These are phyloP conservation scores for Raphanus raphanistrum DNA, from an alignment of 345 rosid genomes.

Conservation along the genomic window DNA sequence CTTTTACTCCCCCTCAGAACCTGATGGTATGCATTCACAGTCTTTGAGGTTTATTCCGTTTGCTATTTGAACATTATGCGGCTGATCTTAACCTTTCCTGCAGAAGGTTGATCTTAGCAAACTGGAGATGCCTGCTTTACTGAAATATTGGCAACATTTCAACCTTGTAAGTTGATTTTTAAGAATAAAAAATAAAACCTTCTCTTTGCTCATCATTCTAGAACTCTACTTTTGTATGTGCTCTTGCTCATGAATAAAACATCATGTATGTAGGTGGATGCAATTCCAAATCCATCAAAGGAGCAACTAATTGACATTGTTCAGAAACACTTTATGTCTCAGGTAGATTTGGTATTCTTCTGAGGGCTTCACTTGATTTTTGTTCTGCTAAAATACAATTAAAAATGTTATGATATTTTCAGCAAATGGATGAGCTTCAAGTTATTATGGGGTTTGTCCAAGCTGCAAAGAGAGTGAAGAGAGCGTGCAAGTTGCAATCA, in stretches of 20 bases:
- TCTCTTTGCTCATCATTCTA: background rate
- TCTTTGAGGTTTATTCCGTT: background rate
- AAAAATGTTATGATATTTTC: conserved; percentile 16
- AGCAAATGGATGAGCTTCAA: conserved; percentile 99
- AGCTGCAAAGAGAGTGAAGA: conserved; percentile 89
- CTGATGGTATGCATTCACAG: conserved; percentile 42
- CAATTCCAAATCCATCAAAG: conserved; percentile 82
- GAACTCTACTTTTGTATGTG: background rate
- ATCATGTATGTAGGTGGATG: conserved; percentile 55
- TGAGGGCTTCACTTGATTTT: background rate
- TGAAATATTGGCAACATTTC: conserved; percentile 88
- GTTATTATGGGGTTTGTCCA: conserved; percentile 91
- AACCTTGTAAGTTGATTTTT: conserved; percentile 68
- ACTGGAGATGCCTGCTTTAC: conserved; percentile 82
- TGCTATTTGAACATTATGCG: background rate
- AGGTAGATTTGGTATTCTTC: conserved; percentile 50
- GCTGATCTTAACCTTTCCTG: background rate
- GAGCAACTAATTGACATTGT: conserved; percentile 81
- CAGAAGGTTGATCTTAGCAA: conserved; percentile 92
- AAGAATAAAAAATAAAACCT: background rate
- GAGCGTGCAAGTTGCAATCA: conserved; percentile 49
- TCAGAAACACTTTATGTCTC: conserved; percentile 93
- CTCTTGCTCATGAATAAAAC: conserved; percentile 3
- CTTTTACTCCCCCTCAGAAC: conserved; percentile 61
- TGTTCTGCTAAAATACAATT: background rate